Percentiles rank a stretch among this genome's conserved stretches.
Conservation (phyloP, 2,329 filamentous ascomycete genomes). For the Pestalotiopsis sp. region DNA sequence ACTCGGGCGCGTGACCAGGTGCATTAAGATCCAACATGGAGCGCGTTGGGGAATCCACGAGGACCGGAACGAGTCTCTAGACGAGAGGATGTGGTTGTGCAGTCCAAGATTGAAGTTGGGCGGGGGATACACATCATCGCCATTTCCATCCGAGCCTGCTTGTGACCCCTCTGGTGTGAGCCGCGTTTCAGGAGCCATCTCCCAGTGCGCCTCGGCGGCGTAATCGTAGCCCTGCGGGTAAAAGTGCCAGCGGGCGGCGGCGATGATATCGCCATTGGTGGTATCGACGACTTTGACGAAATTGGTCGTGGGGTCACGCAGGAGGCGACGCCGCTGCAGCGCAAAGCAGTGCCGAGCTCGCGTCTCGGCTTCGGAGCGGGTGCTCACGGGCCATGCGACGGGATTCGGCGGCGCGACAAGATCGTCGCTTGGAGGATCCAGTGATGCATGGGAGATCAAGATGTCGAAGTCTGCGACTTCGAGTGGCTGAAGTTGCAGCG, state of each 20-base stretch:
- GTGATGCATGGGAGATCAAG: neutral
- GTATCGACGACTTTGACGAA: conserved; percentile 22
- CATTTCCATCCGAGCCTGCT: neutral
- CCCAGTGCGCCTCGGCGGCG: conserved; percentile 16
- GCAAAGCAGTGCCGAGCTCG: conserved; percentile 11
- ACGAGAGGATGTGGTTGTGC: conserved; percentile 19
- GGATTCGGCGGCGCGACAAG: conserved; percentile 13
- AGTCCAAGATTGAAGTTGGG: conserved; percentile 19
- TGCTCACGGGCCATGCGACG: conserved; percentile 18
- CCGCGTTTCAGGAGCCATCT: conserved; percentile 13
- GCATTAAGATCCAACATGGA: conserved; percentile 24
- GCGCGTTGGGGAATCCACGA: conserved; percentile 15
- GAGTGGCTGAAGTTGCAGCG: neutral
- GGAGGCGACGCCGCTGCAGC: conserved; percentile 19
- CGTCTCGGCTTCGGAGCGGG: neutral
- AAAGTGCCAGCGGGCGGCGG: conserved; percentile 23
- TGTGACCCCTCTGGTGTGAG: too few relatives aligned
- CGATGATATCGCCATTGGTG: conserved; percentile 14
- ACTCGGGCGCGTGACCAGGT: conserved; percentile 20
- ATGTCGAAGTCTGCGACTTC: conserved; percentile 6
- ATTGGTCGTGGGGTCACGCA: conserved; percentile 16
- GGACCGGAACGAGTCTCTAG: conserved; percentile 18
- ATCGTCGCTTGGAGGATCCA: conserved; percentile 5
- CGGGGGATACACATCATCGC: conserved; percentile 8
- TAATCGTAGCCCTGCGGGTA: conserved; percentile 21